These are phyloP conservation scores for Paecilomyces sp. DNA, from an alignment of 2,329 filamentous ascomycete species.

Conservation along the genomic window DNA sequence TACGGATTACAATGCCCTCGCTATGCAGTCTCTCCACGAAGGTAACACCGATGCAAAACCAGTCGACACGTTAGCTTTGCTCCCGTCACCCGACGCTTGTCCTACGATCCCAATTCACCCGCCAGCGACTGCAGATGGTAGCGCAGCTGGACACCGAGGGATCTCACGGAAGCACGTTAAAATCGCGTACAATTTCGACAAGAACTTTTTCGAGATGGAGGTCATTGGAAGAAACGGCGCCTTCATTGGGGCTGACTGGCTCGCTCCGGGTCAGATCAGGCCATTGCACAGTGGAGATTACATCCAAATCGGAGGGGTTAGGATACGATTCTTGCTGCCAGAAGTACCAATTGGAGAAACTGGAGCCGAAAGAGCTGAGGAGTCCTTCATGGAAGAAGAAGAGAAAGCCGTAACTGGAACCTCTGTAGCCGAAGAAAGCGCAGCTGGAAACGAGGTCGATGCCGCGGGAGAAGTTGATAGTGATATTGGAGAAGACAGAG, in stretches of 20 bases:
- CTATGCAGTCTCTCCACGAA: conserved; percentile 36
- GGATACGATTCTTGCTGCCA: conserved; percentile 51
- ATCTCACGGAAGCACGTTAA: conserved; percentile 58
- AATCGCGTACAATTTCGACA: conserved; percentile 54
- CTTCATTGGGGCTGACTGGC: conserved; percentile 46
- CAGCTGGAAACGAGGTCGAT: not conserved
- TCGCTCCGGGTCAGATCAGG: conserved; percentile 40
- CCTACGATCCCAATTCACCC: conserved; percentile 56
- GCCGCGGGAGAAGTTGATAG: conserved; percentile 2
- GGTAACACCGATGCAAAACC: conserved; percentile 30
- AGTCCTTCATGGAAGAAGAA: conserved; percentile 29
- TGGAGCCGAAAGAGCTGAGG: conserved; percentile 40
- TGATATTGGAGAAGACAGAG: conserved; percentile 20
- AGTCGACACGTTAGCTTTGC: conserved; percentile 39
- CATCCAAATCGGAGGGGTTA: conserved; percentile 53
- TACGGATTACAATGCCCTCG: conserved; percentile 41
- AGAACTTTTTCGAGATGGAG: conserved; percentile 50
- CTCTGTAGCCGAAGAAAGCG: conserved; percentile 27
- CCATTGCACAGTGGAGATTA: conserved; percentile 50
- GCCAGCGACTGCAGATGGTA: conserved; percentile 38
- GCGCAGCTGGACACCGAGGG: conserved; percentile 45
- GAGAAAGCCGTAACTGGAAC: conserved; percentile 12
- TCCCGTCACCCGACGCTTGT: conserved; percentile 47
- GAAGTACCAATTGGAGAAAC: conserved; percentile 42
- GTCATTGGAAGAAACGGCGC: conserved; percentile 54